These are phyloP conservation scores for Neurospora tetrasperma DNA, from an alignment of 495 filamentous ascomycete genomes.

Conservation along the genomic window DNA sequence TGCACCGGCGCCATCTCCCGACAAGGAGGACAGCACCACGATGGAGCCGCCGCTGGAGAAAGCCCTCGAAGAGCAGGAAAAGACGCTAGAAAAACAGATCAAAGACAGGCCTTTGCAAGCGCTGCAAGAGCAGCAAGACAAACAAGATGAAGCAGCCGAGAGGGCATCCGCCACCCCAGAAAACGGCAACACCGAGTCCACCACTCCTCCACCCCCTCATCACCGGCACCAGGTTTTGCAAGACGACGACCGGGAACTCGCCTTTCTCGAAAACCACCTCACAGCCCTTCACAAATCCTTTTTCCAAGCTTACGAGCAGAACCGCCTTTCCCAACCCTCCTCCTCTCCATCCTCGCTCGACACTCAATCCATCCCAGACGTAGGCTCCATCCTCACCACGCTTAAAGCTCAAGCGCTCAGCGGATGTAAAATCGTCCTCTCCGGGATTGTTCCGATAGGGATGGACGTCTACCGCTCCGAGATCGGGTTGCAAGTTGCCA, in stretches of 20 bases:
- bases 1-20: slow-evolving; percentile 6
- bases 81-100: slow-evolving; percentile 77
- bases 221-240: slow-evolving; percentile 67
- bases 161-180: slow-evolving; percentile 33
- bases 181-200: slow-evolving; percentile 17
- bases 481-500: slow-evolving; percentile 70
- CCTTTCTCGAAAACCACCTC: slow-evolving; percentile 61
- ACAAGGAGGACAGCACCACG: slow-evolving; percentile 6
- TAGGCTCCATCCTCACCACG: slow-evolving; percentile 66
- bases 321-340: slow-evolving; percentile 1
- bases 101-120: slow-evolving; percentile 77
- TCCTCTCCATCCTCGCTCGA: slow-evolving; percentile 36
- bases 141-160: slow-evolving; percentile 60
- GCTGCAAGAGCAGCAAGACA: slow-evolving; percentile 80
- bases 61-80: slow-evolving; percentile 65
- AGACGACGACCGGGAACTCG: slow-evolving; percentile 75
- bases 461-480: slow-evolving; percentile 67
- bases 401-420: slow-evolving; percentile 66
- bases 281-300: slow-evolving; percentile 65
- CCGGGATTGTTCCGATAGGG: slow-evolving; percentile 74
- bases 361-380: slow-evolving; percentile 65
- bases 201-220: slow-evolving; percentile 30
- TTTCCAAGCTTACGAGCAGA: slow-evolving; percentile 62
- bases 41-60: slow-evolving; percentile 13
- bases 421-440: slow-evolving; percentile 67